Evolutionary conservation across 1,284 basidiomycete species (phyloP).

Genomic region (Rhodotorula sp.): DNA sequence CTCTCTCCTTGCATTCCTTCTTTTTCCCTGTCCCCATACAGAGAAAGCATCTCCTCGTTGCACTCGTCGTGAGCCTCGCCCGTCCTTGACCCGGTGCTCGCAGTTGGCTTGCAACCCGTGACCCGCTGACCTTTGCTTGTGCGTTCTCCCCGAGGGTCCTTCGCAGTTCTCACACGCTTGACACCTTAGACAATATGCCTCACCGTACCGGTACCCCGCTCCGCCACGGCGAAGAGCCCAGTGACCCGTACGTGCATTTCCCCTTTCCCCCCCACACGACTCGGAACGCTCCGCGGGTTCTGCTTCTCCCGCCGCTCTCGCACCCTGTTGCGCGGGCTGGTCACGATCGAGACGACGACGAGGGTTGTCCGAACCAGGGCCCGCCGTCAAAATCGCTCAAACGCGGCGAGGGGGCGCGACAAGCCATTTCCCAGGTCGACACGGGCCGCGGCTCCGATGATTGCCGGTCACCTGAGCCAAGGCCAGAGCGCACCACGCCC

Average conservation of each 20-base stretch:
- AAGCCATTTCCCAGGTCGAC: not conserved
- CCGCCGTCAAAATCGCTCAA: no score
- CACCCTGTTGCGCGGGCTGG: not conserved
- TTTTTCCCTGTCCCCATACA: not conserved
- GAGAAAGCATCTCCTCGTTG: no score
- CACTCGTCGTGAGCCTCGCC: not conserved
- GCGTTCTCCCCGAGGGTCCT: not conserved
- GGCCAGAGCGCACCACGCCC: no score
- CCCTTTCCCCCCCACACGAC: not conserved
- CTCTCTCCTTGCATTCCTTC: not conserved
- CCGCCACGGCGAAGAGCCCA: conserved; percentile 33
- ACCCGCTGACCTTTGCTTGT: not conserved
- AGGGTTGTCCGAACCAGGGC: no score
- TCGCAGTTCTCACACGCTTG: no score
- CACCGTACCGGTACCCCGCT: conserved; percentile 26
- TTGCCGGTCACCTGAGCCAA: no score
- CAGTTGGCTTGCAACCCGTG: no score
- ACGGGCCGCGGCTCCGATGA: not conserved
- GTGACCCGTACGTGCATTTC: conserved; percentile 19
- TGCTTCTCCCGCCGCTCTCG: not conserved
- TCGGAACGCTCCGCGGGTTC: not conserved
- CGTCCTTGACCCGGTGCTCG: not conserved
- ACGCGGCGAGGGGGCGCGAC: not conserved
- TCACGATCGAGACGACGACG: no score
- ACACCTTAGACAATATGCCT: conserved; percentile 14